These are phyloP conservation scores for Arabidopsis hybrid DNA, from an alignment of 441 rosid genomes.

Conservation along the genomic window DNA sequence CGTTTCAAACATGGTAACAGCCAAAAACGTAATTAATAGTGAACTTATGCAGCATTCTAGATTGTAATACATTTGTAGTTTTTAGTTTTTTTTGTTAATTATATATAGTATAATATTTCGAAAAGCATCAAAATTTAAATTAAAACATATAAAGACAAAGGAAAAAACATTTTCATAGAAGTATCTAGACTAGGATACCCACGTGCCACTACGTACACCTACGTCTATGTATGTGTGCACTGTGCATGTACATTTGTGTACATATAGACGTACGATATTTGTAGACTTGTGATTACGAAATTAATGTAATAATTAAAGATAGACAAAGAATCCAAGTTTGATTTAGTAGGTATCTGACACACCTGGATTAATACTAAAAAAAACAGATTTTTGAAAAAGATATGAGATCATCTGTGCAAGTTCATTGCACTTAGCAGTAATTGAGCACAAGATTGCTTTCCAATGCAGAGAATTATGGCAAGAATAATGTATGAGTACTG, in stretches of 20 bases:
- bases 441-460: constrained; percentile 25
- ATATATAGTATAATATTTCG: too few relatives aligned
- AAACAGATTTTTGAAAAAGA: background rate
- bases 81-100: too few relatives aligned
- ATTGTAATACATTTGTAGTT: background rate
- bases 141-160: constrained; percentile 17
- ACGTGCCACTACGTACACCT: constrained; percentile 40
- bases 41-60: constrained; percentile 5
- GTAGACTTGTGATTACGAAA: constrained; percentile 5
- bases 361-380: constrained; percentile 31
- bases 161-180: constrained; percentile 28
- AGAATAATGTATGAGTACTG: constrained; percentile 36
- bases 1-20: constrained; percentile 26
- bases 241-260: constrained; percentile 31
- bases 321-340: constrained; percentile 34
- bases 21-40: background rate
- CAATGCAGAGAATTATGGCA: constrained; percentile 38
- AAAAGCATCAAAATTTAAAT: constrained; percentile 5
- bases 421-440: constrained; percentile 38
- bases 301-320: constrained; percentile 11
- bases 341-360: constrained; percentile 36
- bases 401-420: constrained; percentile 30
- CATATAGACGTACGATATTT: constrained; percentile 23
- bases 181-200: constrained; percentile 35
- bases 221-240: constrained; percentile 21